Conservation (phyloP, 371 early-diverging fungal genomes). For the Lichtheimia hyalospora region DNA sequence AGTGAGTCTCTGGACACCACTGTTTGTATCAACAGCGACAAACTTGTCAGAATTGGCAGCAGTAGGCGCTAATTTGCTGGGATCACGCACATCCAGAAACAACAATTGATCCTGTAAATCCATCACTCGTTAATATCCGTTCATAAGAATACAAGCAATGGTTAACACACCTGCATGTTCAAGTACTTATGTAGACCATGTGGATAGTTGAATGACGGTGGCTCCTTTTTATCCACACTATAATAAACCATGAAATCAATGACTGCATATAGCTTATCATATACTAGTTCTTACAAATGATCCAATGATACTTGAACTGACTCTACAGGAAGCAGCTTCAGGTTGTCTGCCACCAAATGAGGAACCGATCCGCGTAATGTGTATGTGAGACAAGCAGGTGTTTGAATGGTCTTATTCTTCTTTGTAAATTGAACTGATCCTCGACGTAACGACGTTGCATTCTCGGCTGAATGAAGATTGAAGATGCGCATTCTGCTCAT, state of each 20-base stretch:
- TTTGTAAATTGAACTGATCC: slow-evolving; percentile 39
- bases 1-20: slow-evolving; percentile 64
- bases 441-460: slow-evolving; percentile 19
- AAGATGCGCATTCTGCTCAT: background rate
- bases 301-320: slow-evolving; percentile 55
- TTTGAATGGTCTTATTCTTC: slow-evolving; percentile 48
- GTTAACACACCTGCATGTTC: slow-evolving; percentile 38
- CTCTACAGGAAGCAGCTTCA: slow-evolving; percentile 45
- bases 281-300: slow-evolving; percentile 50
- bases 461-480: background rate
- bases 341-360: slow-evolving; percentile 71
- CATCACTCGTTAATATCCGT: too few relatives aligned
- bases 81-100: slow-evolving; percentile 69
- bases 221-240: slow-evolving; percentile 47
- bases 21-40: slow-evolving; percentile 65
- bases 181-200: slow-evolving; percentile 58
- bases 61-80: slow-evolving; percentile 40
- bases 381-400: slow-evolving; percentile 73
- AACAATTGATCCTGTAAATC: slow-evolving; percentile 42
- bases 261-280: too few relatives aligned
- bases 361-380: slow-evolving; percentile 74
- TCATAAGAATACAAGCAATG: too few relatives aligned
- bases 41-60: slow-evolving; percentile 63
- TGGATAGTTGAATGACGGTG: slow-evolving; percentile 52
- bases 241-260: background rate